A percentile compares a stretch with the other conserved stretches of the same genome.
phyloP scores from a whole-genome alignment of 2,329 filamentous ascomycete species.

The Ceratocystiopsis minuta region DNA sequence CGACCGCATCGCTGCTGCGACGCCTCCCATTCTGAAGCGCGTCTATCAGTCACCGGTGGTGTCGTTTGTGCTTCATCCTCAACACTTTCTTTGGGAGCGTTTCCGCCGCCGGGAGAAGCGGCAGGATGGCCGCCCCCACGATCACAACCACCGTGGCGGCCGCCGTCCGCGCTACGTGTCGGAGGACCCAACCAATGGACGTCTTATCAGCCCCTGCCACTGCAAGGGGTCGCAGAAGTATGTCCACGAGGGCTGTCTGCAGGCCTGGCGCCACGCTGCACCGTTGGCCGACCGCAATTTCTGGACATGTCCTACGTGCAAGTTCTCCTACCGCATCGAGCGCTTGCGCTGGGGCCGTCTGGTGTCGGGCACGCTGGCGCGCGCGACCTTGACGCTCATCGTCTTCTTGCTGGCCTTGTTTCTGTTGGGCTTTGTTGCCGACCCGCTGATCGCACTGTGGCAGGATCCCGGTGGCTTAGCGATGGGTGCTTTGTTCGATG shows the following conservation, averaged over 20 bases:
- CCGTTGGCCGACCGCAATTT: conserved; percentile 49
- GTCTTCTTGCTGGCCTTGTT: conserved; percentile 63
- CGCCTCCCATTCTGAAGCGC: too few species aligned
- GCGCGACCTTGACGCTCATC: conserved; percentile 50
- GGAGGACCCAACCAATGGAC: conserved; percentile 53
- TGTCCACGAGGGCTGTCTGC: conserved; percentile 81
- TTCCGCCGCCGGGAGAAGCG: too few species aligned
- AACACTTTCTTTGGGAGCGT: too few species aligned
- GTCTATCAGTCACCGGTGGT: too few species aligned
- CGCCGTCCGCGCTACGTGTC: conserved; percentile 41
- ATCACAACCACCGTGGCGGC: too few species aligned
- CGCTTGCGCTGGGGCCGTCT: conserved; percentile 58
- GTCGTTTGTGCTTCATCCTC: too few species aligned
- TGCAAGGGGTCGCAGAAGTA: conserved; percentile 90
- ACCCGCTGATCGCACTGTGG: conserved; percentile 81
- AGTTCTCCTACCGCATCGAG: conserved; percentile 63
- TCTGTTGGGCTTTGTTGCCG: conserved; percentile 73
- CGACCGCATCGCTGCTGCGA: too few species aligned
- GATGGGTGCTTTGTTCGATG: conserved; percentile 29
- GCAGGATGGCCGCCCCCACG: too few species aligned
- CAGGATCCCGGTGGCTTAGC: conserved; percentile 56
- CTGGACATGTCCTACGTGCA: conserved; percentile 77
- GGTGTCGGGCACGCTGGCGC: conserved; percentile 46
- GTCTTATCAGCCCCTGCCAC: conserved; percentile 74
- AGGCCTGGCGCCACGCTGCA: conserved; percentile 62